A percentile compares a stretch with the other conserved stretches of the same genome.
Evolutionary conservation across 2,329 filamentous ascomycete genomes (phyloP).

Genomic region (Pseudomassariella vexata): DNA sequence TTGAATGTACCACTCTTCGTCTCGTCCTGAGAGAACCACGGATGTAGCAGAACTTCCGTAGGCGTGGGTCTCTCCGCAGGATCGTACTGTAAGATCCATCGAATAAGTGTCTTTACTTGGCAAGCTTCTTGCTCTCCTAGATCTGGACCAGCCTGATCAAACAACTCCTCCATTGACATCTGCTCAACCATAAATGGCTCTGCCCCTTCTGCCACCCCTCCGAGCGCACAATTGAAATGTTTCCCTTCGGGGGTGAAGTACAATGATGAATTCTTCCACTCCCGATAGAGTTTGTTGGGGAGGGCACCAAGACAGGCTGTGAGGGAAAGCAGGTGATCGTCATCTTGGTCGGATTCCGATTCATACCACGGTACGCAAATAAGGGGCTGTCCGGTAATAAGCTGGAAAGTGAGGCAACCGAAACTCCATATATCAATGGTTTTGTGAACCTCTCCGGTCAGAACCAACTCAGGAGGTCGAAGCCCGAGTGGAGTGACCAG

Average conservation of each 20-base stretch:
- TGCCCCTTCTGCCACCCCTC: constrained; percentile 13
- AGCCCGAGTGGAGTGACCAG: constrained; percentile 17
- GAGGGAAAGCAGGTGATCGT: constrained; percentile 16
- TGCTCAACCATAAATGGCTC: constrained; percentile 19
- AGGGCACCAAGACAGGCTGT: constrained; percentile 14
- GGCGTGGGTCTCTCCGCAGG: constrained; percentile 20
- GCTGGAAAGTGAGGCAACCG: constrained; percentile 24
- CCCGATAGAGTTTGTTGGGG: constrained; percentile 11
- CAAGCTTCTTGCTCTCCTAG: constrained; percentile 17
- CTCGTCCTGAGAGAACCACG: constrained; percentile 19
- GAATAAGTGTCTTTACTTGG: constrained; percentile 20
- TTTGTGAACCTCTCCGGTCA: constrained; percentile 14
- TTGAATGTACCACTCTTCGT: neutral
- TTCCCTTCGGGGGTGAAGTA: constrained; percentile 20
- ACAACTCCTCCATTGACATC: constrained; percentile 18
- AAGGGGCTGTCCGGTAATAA: constrained; percentile 21
- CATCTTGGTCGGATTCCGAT: constrained; percentile 11
- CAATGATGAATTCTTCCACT: constrained; percentile 18
- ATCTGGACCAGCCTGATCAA: constrained; percentile 17
- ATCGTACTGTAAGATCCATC: constrained; percentile 25
- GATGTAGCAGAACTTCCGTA: constrained; percentile 21
- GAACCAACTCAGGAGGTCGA: constrained; percentile 22
- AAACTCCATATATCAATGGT: constrained; percentile 25
- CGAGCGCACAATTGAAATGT: constrained; percentile 20
- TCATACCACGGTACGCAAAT: constrained; percentile 15